These are phyloP conservation scores for Martiniozyma asiatica DNA, from an alignment of 1,139 yeast genomes.

Conservation along the genomic window DNA sequence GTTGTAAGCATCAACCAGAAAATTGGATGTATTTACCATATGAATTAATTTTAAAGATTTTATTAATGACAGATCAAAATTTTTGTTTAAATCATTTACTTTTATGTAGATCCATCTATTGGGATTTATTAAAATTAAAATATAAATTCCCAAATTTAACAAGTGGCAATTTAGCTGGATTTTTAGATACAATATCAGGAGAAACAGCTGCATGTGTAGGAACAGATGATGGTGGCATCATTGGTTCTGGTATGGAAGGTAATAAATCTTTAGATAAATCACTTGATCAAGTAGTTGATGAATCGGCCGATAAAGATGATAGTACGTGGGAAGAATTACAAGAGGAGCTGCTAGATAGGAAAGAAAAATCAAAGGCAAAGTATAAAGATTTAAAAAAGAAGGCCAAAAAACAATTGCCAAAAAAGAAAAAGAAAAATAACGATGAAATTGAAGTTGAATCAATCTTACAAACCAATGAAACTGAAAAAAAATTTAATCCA, in stretches of 20 bases:
- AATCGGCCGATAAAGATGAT: neutral
- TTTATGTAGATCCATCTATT: slow-evolving; percentile 52
- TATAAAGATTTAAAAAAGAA: slow-evolving; percentile 4
- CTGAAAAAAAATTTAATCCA: slow-evolving; percentile 2
- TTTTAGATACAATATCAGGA: slow-evolving; percentile 39
- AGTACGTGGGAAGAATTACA: neutral
- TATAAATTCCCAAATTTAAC: slow-evolving; percentile 52
- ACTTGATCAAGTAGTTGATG: no score
- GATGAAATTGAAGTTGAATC: neutral
- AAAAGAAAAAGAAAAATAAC: neutral
- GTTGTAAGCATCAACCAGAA: slow-evolving; percentile 3
- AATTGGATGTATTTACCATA: slow-evolving; percentile 29
- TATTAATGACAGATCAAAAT: slow-evolving; percentile 31
- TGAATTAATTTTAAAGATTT: slow-evolving; percentile 46
- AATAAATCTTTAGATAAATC: neutral
- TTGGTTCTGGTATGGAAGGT: slow-evolving; percentile 6
- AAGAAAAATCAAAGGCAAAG: slow-evolving; percentile 1
- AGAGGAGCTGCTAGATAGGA: neutral
- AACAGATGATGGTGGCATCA: slow-evolving; percentile 4
- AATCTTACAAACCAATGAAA: no score
- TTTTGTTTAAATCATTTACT: slow-evolving; percentile 42
- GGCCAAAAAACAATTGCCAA: neutral
- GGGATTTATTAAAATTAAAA: slow-evolving; percentile 45
- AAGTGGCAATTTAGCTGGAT: slow-evolving; percentile 56
- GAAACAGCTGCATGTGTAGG: slow-evolving; percentile 11